Evolutionary conservation across 1,284 basidiomycete genomes (phyloP).

Genomic region (Mycena citricolor): DNA sequence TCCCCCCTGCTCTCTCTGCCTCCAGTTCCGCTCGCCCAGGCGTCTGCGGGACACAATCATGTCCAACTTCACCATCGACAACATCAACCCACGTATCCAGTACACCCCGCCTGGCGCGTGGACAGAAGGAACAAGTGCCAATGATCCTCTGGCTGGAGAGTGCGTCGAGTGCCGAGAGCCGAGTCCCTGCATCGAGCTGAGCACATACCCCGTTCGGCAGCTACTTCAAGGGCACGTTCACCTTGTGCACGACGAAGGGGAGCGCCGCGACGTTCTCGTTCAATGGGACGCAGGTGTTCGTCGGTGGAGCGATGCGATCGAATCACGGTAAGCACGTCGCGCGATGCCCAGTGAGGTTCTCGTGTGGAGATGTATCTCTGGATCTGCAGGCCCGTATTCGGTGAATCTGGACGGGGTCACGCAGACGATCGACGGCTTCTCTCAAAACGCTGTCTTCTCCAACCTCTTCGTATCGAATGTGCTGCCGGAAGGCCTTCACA

Average conservation of each 20-base stretch:
- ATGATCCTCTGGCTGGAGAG: constrained; percentile 6
- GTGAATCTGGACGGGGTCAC: constrained; percentile 31
- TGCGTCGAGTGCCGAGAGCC: too few relatives aligned
- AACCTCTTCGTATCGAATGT: constrained; percentile 14
- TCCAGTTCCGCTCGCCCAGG: too few relatives aligned
- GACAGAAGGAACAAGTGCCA: constrained; percentile 6
- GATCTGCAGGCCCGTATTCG: constrained; percentile 24
- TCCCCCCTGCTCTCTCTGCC: too few relatives aligned
- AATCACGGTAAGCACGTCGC: constrained; percentile 15
- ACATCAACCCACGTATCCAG: constrained; percentile 14
- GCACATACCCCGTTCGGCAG: too few relatives aligned
- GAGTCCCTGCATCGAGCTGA: too few relatives aligned
- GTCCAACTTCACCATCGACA: constrained; percentile 21
- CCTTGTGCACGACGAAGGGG: constrained; percentile 17
- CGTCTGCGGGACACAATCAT: too few relatives aligned
- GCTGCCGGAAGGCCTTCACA: constrained; percentile 8
- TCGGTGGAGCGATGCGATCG: constrained; percentile 15
- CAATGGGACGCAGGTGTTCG: constrained; percentile 21
- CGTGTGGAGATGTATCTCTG: not conserved
- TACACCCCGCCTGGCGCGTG: constrained; percentile 14
- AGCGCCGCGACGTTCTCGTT: constrained; percentile 18
- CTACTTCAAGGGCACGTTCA: constrained; percentile 21
- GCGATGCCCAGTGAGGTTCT: too few relatives aligned
- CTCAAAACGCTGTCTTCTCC: constrained; percentile 1
- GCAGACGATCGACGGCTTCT: constrained; percentile 13